These are phyloP conservation scores for Diaporthe sp. DNA, from an alignment of 2,329 filamentous ascomycete species.

Conservation along the genomic window DNA sequence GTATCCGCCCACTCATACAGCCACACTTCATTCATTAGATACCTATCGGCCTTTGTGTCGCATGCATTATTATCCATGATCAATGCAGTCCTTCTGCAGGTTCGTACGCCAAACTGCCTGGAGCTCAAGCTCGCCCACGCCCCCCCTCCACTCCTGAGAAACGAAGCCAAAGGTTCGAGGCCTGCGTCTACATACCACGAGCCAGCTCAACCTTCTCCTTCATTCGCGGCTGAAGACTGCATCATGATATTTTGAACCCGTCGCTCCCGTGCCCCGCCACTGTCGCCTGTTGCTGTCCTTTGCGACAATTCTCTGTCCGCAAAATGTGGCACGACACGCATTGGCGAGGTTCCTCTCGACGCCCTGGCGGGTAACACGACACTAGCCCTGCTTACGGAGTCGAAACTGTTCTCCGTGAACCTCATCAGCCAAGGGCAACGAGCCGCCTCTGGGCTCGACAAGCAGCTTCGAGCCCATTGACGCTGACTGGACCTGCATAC, in stretches of 20 bases:
- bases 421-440: neutral
- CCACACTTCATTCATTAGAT: slow-evolving; percentile 28
- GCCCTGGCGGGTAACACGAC: neutral
- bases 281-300: neutral
- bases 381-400: neutral
- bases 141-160: neutral
- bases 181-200: neutral
- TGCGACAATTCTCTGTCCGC: neutral
- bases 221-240: neutral
- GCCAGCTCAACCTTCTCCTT: neutral
- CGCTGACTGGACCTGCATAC: slow-evolving; percentile 14
- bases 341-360: neutral
- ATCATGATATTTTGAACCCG: neutral
- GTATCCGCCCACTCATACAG: slow-evolving; percentile 14
- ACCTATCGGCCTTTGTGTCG: slow-evolving; percentile 23
- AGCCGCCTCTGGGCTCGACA: neutral
- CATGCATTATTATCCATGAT: slow-evolving; percentile 30
- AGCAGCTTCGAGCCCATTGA: neutral
- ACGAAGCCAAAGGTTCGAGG: neutral
- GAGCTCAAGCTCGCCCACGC: neutral
- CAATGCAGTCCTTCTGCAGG: slow-evolving; percentile 14
- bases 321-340: neutral
- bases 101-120: slow-evolving; percentile 21
- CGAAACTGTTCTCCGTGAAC: slow-evolving; percentile 7
- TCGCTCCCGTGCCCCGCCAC: neutral